A percentile compares a stretch with the other conserved stretches of the same genome.
Conservation (phyloP, 2,329 filamentous ascomycete genomes). For the Fusarium nelsonii region DNA sequence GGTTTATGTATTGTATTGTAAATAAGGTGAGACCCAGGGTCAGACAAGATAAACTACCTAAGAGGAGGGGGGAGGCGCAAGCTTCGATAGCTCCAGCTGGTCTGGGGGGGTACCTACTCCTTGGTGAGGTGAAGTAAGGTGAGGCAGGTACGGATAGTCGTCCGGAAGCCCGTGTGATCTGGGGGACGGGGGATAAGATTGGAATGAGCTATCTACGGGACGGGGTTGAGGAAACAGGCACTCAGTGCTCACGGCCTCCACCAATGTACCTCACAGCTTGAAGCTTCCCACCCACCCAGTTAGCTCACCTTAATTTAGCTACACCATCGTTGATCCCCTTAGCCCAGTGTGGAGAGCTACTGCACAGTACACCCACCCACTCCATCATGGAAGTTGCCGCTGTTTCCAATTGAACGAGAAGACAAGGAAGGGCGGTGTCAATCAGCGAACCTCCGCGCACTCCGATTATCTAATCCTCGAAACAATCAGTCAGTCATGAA, state of each 20-base stretch:
- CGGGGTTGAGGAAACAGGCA: slow-evolving; percentile 24
- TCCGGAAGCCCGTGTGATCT: slow-evolving; percentile 35
- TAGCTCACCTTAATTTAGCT: slow-evolving; percentile 35
- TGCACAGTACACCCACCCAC: background rate
- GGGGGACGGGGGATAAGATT: slow-evolving; percentile 18
- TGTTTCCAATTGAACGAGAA: slow-evolving; percentile 12
- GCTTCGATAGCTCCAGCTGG: slow-evolving; percentile 17
- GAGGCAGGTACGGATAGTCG: slow-evolving; percentile 26
- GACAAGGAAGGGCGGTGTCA: slow-evolving; percentile 27
- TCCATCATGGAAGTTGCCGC: slow-evolving; percentile 1
- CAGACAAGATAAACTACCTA: slow-evolving; percentile 14
- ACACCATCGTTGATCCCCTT: slow-evolving; percentile 29
- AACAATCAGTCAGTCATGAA: slow-evolving; percentile 7
- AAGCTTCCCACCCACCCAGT: slow-evolving; percentile 9
- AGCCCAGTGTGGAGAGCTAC: slow-evolving; percentile 25
- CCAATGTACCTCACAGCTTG: slow-evolving; percentile 17
- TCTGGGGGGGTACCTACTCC: slow-evolving; percentile 1
- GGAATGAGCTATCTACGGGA: slow-evolving; percentile 24
- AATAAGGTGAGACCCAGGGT: slow-evolving; percentile 12
- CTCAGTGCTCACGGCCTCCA: slow-evolving; percentile 7
- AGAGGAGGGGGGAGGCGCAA: slow-evolving; percentile 29
- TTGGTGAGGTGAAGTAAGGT: slow-evolving; percentile 28
- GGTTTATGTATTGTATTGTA: slow-evolving; percentile 34
- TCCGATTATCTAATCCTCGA: slow-evolving; percentile 3
- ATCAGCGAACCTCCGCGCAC: slow-evolving; percentile 6